A percentile compares a stretch with the other conserved stretches of the same genome.
These are phyloP conservation scores for Pseudognaphalium luteoalbum DNA, from an alignment of 129 eudicot genomes.

Conservation along the genomic window DNA sequence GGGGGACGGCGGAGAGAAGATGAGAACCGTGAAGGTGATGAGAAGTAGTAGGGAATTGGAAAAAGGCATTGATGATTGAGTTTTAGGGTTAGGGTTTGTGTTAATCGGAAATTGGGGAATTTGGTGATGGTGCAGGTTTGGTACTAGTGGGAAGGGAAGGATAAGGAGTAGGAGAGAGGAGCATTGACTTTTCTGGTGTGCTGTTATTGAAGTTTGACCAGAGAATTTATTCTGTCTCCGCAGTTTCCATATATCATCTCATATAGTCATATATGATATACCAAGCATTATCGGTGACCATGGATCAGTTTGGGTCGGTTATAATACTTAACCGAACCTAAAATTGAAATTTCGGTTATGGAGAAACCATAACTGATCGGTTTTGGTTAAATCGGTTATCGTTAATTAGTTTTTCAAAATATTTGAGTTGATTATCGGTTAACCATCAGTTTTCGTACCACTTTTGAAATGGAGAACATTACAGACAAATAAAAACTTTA, in stretches of 20 bases:
- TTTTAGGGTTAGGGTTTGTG: slow-evolving; percentile 10
- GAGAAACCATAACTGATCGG: no score
- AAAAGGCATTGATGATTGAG: slow-evolving; percentile 13
- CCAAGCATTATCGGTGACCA: no score
- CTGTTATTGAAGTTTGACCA: slow-evolving; percentile 20
- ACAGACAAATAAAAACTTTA: no score
- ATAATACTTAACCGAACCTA: no score
- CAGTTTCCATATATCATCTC: slow-evolving; percentile 10
- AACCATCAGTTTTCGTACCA: no score
- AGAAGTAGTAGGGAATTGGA: neutral
- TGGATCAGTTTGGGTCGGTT: no score
- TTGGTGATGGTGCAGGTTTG: slow-evolving; percentile 10
- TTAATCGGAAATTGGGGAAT: slow-evolving; percentile 1
- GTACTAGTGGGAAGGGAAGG: slow-evolving; percentile 8
- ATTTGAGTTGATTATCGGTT: no score
- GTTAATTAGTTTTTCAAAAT: no score
- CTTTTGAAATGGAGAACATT: no score
- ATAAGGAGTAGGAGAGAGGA: slow-evolving; percentile 32
- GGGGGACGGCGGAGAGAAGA: neutral
- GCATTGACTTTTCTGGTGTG: slow-evolving; percentile 22
- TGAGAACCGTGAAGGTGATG: slow-evolving; percentile 11
- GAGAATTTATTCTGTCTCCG: slow-evolving; percentile 3
- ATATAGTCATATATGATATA: no score
- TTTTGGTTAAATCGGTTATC: no score
- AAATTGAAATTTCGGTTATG: no score